Percentiles rank a stretch among this genome's conserved stretches.
These are phyloP conservation scores for Cercospora citrullina DNA, from an alignment of 2,329 filamentous ascomycete species.

Conservation along the genomic window DNA sequence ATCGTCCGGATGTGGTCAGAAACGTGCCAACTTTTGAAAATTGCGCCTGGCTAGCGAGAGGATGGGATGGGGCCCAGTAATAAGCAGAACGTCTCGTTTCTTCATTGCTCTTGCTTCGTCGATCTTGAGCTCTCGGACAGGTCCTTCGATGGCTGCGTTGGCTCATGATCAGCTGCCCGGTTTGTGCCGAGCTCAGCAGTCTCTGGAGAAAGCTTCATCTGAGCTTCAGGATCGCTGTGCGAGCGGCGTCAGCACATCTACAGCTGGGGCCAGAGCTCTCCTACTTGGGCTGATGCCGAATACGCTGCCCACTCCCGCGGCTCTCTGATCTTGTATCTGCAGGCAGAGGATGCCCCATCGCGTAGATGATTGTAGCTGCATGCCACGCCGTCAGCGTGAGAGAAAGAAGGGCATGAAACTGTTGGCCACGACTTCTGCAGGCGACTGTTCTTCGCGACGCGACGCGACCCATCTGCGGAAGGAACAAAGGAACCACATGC, in stretches of 20 bases:
- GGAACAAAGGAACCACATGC: not conserved
- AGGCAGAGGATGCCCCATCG: not conserved
- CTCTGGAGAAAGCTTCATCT: not conserved
- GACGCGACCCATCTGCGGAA: not conserved
- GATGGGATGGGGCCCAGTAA: not conserved
- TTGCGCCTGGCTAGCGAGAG: not conserved
- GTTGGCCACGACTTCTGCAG: not conserved
- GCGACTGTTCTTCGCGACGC: not conserved
- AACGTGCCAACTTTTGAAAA: not conserved
- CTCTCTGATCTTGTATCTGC: not conserved
- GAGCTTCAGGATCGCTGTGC: not conserved
- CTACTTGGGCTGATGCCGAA: not conserved
- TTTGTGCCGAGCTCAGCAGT: not conserved
- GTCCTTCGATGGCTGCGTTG: not conserved
- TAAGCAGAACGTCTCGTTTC: not conserved
- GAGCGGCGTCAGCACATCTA: not conserved
- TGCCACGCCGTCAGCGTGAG: not conserved
- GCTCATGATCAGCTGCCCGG: not conserved
- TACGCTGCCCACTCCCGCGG: not conserved
- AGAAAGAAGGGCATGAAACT: not conserved
- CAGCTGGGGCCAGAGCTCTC: not conserved
- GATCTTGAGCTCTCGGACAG: not conserved
- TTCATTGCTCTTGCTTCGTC: not conserved
- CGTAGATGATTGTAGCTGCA: not conserved
- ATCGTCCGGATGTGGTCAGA: conserved; percentile 8